These are phyloP conservation scores for Immersiporthe knoxdaviesiana DNA, from an alignment of 2,329 filamentous ascomycete species.

Conservation along the genomic window DNA sequence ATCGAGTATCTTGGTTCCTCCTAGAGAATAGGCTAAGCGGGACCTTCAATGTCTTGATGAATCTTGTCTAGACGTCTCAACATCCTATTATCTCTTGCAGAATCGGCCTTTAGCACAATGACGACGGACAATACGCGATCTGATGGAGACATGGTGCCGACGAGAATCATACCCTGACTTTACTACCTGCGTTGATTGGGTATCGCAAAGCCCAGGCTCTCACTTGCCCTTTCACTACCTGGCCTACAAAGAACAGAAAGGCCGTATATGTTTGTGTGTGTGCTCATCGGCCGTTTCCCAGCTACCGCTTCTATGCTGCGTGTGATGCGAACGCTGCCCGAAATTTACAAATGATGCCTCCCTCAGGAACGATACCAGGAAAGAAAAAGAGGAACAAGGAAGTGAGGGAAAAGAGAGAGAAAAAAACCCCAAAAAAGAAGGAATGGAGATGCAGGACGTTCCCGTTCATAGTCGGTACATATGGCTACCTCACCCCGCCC, in stretches of 20 bases:
- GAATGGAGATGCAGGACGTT: constrained; percentile 23
- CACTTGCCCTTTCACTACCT: constrained; percentile 3
- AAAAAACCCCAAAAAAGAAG: too few relatives aligned
- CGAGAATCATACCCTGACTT: neutral
- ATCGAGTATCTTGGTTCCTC: too few relatives aligned
- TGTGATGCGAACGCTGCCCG: constrained; percentile 24
- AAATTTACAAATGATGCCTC: neutral
- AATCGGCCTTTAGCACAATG: neutral
- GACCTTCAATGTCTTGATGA: too few relatives aligned
- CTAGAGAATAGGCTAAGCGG: too few relatives aligned
- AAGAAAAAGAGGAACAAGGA: constrained; percentile 9
- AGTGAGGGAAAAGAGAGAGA: constrained; percentile 7
- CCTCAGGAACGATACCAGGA: constrained; percentile 11
- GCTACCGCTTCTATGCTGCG: constrained; percentile 25
- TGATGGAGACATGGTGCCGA: neutral
- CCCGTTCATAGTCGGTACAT: constrained; percentile 21
- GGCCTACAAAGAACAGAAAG: neutral
- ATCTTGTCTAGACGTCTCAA: too few relatives aligned
- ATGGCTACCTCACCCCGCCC: constrained; percentile 10
- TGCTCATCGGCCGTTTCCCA: constrained; percentile 1
- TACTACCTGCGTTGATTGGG: constrained; percentile 21
- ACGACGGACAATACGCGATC: neutral
- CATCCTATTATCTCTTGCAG: too few relatives aligned
- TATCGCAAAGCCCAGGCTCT: constrained; percentile 14
- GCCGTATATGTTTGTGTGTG: constrained; percentile 5